Conservation (phyloP, 768 basidiomycete species). For the Holtermannia corniformis region DNA sequence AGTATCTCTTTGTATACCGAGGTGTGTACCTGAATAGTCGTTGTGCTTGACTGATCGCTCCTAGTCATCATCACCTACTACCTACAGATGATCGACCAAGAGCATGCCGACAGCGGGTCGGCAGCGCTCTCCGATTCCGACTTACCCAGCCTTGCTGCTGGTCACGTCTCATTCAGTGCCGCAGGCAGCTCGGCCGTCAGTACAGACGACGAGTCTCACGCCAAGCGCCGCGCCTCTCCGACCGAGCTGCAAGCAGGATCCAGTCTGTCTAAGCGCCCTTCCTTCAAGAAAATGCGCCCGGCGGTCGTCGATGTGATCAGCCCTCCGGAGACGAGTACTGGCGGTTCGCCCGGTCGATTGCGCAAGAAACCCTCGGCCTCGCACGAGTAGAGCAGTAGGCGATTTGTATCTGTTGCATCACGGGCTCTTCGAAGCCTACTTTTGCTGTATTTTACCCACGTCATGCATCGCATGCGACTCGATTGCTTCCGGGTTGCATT, state of each 20-base stretch:
- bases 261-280: constrained; percentile 27
- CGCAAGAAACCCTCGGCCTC: too few relatives aligned
- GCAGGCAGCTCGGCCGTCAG: constrained; percentile 1
- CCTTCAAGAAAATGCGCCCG: constrained; percentile 32
- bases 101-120: constrained; percentile 6
- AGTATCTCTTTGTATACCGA: constrained; percentile 88
- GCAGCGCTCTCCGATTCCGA: constrained; percentile 1
- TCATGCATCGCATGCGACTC: too few relatives aligned
- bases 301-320: neutral
- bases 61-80: constrained; percentile 34
- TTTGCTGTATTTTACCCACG: too few relatives aligned
- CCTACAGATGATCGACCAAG: constrained; percentile 33
- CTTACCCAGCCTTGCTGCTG: neutral
- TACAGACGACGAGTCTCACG: constrained; percentile 28
- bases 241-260: constrained; percentile 21
- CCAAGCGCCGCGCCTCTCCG: constrained; percentile 32
- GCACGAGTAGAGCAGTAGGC: too few relatives aligned
- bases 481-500: too few relatives aligned
- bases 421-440: too few relatives aligned
- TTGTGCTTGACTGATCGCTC: neutral
- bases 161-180: neutral
- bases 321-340: too few relatives aligned
- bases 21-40: constrained; percentile 34
- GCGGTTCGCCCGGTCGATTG: too few relatives aligned
- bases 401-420: too few relatives aligned